phyloP scores from a whole-genome alignment of 495 filamentous ascomycete genomes.

The Penicillium robsamsonii region DNA sequence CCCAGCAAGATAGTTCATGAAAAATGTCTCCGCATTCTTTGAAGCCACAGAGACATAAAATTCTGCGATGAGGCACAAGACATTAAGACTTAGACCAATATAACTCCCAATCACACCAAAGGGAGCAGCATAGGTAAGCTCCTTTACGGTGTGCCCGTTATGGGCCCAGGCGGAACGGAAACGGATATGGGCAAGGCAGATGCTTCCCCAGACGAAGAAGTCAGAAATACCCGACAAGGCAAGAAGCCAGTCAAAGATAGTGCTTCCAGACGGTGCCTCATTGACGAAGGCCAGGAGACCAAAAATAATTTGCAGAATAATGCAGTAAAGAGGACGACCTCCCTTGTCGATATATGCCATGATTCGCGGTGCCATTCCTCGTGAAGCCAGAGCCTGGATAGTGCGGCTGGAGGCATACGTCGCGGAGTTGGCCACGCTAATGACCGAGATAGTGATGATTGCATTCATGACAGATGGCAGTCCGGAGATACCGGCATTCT shows the following conservation, averaged over 20 bases:
- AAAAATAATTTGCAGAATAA: constrained; percentile 54
- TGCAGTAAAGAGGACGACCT: constrained; percentile 55
- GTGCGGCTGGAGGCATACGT: constrained; percentile 63
- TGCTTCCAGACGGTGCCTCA: constrained; percentile 38
- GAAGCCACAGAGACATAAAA: constrained; percentile 48
- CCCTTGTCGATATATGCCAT: constrained; percentile 56
- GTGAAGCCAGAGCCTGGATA: constrained; percentile 56
- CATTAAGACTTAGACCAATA: constrained; percentile 58
- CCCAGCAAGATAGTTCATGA: constrained; percentile 59
- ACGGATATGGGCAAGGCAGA: constrained; percentile 71
- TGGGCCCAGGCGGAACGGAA: constrained; percentile 60
- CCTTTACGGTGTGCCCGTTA: constrained; percentile 60
- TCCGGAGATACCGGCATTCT: constrained; percentile 61
- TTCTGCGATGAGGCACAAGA: constrained; percentile 62
- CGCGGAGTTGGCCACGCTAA: constrained; percentile 63
- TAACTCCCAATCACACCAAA: constrained; percentile 67
- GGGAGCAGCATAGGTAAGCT: constrained; percentile 67
- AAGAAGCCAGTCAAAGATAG: constrained; percentile 62
- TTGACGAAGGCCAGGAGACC: constrained; percentile 56
- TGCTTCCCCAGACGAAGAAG: constrained; percentile 71
- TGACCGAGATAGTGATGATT: constrained; percentile 67
- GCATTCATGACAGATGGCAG: constrained; percentile 73
- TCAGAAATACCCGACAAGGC: constrained; percentile 62
- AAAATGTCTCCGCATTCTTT: constrained; percentile 55
- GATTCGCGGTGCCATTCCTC: constrained; percentile 58